Evolutionary conservation across 108 stramenopile genomes (phyloP), one percentile per base, ranked within the genome.

Genomic region (Seminavis robusta): DNA sequence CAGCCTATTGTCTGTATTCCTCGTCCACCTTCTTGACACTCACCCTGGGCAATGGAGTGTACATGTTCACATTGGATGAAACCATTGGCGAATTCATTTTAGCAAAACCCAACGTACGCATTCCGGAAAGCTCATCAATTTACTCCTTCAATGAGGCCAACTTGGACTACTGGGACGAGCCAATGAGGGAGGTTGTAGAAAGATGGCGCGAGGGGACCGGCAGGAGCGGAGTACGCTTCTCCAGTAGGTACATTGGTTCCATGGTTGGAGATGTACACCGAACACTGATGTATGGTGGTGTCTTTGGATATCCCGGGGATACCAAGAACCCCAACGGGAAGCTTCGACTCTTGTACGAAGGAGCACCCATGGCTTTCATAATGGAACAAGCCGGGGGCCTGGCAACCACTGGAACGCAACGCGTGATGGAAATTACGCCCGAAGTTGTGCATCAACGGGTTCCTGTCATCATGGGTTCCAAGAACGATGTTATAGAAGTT

Each of bases 201-300:
- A 37, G 58, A 51, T 61, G 79, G 96, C 69, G 89, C 76, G 73
- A 69, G 27, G 82, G 83, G 21, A 72, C 61, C 26, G 84, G 81
- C 10, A 67, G 69, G 45, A 65, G 67, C 23, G 74, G 77, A 24
- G 67, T 74, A 52, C 15, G 47, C 28, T 84, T 86, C 50, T 76
- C 86, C 21, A 76, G 77, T 39, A 84, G 98, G 32, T 98, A 98
- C 63, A 91, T 98, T 42, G 98, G 97, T 13, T 90, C 88, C 59
- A 97, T 98, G 96, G 98, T 98, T 11, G 92, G 95, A 11, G 98
- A 98, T 70, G 92, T 97, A 13, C 98, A 98, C 75, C 88, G 98
- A 9, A 99, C 98, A 8, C 63, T 99, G 30, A 67, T 95, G 44
- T 99, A 99, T 62, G 97, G 97, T 21, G 98, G 98, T 10, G 79